A percentile compares a stretch with the other conserved stretches of the same genome.
These are phyloP conservation scores for Russula ochroleuca DNA, from an alignment of 768 basidiomycete genomes.

Conservation along the genomic window DNA sequence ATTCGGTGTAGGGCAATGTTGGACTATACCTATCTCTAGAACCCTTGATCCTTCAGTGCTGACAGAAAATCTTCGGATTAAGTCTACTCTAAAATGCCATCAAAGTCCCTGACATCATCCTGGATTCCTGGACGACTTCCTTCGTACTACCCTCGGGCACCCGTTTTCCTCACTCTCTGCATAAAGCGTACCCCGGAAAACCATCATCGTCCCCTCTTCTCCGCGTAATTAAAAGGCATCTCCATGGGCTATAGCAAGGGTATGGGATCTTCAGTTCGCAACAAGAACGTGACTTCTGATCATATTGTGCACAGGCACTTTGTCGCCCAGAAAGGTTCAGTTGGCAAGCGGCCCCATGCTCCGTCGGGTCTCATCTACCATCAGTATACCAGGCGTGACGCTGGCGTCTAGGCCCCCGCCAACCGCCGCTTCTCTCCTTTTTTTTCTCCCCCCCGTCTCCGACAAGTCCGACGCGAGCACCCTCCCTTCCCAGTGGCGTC, in stretches of 20 bases:
- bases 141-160: background rate
- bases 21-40: background rate
- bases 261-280: background rate
- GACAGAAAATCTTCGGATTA: background rate
- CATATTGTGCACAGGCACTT: background rate
- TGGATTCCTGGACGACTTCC: constrained; percentile 3
- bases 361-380: constrained; percentile 6
- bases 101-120: constrained; percentile 8
- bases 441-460: background rate
- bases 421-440: background rate
- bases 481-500: background rate
- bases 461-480: background rate
- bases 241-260: constrained; percentile 16
- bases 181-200: background rate
- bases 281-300: background rate
- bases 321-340: background rate
- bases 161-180: background rate
- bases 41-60: background rate
- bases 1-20: background rate
- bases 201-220: background rate
- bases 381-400: background rate
- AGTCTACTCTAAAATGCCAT: constrained; percentile 1
- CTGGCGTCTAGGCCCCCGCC: background rate
- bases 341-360: background rate
- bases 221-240: background rate